Conservation (phyloP, 2,329 filamentous ascomycete species). For the Fusarium compactum region DNA sequence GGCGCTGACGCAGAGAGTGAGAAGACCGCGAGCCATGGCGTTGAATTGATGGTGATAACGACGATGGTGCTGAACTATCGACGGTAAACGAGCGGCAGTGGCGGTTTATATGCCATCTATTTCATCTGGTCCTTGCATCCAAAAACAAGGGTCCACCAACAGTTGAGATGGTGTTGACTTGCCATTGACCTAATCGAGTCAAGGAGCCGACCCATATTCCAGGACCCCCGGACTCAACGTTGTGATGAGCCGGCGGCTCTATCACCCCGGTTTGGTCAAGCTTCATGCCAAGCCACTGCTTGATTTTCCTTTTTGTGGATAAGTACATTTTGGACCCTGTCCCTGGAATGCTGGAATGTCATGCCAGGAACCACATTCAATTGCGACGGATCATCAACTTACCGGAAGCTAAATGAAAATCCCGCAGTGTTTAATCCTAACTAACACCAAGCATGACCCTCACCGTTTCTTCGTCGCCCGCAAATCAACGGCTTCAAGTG, state of each 20-base stretch:
- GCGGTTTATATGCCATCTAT: conserved; percentile 3
- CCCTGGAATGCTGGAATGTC: not conserved
- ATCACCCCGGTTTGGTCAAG: conserved; percentile 16
- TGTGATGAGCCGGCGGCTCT: not conserved
- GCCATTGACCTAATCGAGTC: not conserved
- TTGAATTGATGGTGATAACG: not conserved
- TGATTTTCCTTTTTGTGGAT: not conserved
- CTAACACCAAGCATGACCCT: not conserved
- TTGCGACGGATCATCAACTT: not conserved
- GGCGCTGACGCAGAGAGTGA: conserved; percentile 29
- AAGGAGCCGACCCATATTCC: not conserved
- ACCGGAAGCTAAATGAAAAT: not conserved
- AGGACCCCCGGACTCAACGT: not conserved
- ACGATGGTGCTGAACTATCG: conserved; percentile 1
- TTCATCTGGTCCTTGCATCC: not conserved
- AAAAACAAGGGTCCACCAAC: not conserved
- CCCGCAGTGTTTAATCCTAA: not conserved
- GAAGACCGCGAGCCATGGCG: conserved; percentile 33
- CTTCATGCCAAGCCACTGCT: not conserved
- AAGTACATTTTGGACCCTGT: conserved; percentile 6
- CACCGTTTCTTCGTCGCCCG: not conserved
- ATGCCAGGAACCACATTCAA: not conserved
- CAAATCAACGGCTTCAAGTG: not conserved
- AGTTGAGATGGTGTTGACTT: not conserved
- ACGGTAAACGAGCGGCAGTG: not conserved